phyloP scores from a whole-genome alignment of 2,329 filamentous ascomycete species.

The Aaosphaeria pasadenensis region DNA sequence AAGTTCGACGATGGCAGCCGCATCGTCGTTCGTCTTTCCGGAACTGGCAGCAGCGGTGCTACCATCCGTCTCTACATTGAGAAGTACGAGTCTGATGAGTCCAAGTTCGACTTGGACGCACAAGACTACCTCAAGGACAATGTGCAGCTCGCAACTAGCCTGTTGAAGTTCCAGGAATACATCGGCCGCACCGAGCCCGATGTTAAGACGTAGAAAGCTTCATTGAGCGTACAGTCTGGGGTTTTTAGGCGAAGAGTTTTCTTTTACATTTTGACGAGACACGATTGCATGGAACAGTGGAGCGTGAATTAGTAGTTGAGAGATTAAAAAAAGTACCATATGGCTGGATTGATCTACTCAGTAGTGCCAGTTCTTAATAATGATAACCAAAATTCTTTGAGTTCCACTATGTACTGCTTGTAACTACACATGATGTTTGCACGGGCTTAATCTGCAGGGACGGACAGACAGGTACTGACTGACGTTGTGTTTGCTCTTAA shows the following conservation, averaged over 20 bases:
- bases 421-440: too few species aligned
- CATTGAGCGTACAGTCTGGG: neutral
- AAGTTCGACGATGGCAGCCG: conserved; percentile 93
- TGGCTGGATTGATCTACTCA: too few species aligned
- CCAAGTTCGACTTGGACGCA: conserved; percentile 75
- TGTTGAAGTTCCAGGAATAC: conserved; percentile 92
- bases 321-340: too few species aligned
- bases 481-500: too few species aligned
- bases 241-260: too few species aligned
- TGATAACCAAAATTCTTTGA: too few species aligned
- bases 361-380: too few species aligned
- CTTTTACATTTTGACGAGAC: neutral
- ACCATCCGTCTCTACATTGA: conserved; percentile 97
- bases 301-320: neutral
- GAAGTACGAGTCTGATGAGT: conserved; percentile 82
- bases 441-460: too few species aligned
- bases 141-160: conserved; percentile 76
- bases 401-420: too few species aligned
- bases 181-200: conserved; percentile 90
- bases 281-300: neutral
- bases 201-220: conserved; percentile 75
- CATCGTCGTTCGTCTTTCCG: conserved; percentile 91
- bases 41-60: conserved; percentile 90
- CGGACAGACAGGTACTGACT: too few species aligned
- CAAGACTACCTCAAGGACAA: conserved; percentile 93